Evolutionary conservation across 2,329 filamentous ascomycete genomes (phyloP).

Genomic region (Teratosphaeria destructans): DNA sequence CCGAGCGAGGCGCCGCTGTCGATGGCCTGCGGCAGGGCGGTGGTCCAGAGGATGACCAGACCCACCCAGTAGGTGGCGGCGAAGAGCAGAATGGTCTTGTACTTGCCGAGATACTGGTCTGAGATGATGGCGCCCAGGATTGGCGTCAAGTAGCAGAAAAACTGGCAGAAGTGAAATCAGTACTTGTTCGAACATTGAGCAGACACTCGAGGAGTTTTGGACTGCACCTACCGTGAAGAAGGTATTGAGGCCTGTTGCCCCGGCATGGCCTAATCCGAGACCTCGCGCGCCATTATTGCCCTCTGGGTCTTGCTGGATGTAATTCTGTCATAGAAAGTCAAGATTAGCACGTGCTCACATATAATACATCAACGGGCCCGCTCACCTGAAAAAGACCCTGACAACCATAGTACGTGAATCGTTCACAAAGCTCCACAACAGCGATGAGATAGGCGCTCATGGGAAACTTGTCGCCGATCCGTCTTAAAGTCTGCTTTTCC

Average conservation of each 20-base stretch:
- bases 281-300: conserved; percentile 31
- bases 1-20: conserved; percentile 49
- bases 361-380: too few species aligned
- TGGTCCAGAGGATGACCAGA: conserved; percentile 55
- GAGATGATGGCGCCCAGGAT: conserved; percentile 43
- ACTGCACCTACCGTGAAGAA: not conserved
- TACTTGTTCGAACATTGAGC: not conserved
- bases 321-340: conserved; percentile 27
- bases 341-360: not conserved
- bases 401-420: conserved; percentile 33
- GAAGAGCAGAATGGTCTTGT: conserved; percentile 59
- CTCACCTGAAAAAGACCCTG: conserved; percentile 32
- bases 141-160: conserved; percentile 40
- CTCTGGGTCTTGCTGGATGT: conserved; percentile 34
- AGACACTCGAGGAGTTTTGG: not conserved
- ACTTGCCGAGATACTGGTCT: conserved; percentile 60
- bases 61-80: conserved; percentile 54
- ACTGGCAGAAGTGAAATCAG: conserved; percentile 30
- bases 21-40: conserved; percentile 55
- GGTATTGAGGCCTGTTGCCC: conserved; percentile 35
- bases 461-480: conserved; percentile 38
- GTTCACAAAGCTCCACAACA: conserved; percentile 41
- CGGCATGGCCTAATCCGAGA: conserved; percentile 31
- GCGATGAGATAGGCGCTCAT: conserved; percentile 38
- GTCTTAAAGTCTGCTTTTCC: conserved; percentile 33